Conservation (phyloP, 2,329 filamentous ascomycete species). For the Colletotrichum eremochloae region DNA sequence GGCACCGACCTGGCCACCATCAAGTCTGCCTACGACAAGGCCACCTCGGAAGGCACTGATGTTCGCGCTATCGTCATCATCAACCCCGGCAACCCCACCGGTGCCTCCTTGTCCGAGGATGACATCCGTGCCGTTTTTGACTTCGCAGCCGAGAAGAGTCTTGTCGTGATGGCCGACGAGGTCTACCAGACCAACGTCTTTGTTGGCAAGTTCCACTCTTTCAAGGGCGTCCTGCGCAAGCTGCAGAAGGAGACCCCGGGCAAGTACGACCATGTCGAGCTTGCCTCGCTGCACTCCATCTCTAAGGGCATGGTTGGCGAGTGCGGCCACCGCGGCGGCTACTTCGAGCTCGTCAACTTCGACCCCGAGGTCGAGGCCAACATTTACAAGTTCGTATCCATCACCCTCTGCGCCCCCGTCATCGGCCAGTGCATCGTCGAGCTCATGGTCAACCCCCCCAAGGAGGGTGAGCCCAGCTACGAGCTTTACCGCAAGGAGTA, state of each 20-base stretch:
- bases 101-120: slow-evolving; percentile 82
- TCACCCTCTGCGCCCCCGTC: slow-evolving; percentile 95
- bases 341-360: slow-evolving; percentile 96
- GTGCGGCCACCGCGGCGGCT: slow-evolving; percentile 96
- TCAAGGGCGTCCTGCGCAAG: slow-evolving; percentile 88
- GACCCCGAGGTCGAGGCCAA: slow-evolving; percentile 86
- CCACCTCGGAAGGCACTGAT: slow-evolving; percentile 82
- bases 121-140: slow-evolving; percentile 90
- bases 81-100: slow-evolving; percentile 98
- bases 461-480: slow-evolving; percentile 84
- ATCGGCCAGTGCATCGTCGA: slow-evolving; percentile 97
- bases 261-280: slow-evolving; percentile 86
- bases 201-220: slow-evolving; percentile 91
- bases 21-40: slow-evolving; percentile 78
- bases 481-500: slow-evolving; percentile 89
- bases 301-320: slow-evolving; percentile 99
- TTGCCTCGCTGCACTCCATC: slow-evolving; percentile 91
- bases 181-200: slow-evolving; percentile 99
- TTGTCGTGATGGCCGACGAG: slow-evolving; percentile 95
- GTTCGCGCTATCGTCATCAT: slow-evolving; percentile 96
- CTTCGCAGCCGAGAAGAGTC: slow-evolving; percentile 84
- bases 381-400: slow-evolving; percentile 99
- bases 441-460: slow-evolving; percentile 96
- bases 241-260: slow-evolving; percentile 81
- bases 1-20: slow-evolving; percentile 88